Evolutionary conservation across 768 basidiomycete species (phyloP), one percentile per base, ranked within the genome.

Genomic region (Hericium erinaceus): DNA sequence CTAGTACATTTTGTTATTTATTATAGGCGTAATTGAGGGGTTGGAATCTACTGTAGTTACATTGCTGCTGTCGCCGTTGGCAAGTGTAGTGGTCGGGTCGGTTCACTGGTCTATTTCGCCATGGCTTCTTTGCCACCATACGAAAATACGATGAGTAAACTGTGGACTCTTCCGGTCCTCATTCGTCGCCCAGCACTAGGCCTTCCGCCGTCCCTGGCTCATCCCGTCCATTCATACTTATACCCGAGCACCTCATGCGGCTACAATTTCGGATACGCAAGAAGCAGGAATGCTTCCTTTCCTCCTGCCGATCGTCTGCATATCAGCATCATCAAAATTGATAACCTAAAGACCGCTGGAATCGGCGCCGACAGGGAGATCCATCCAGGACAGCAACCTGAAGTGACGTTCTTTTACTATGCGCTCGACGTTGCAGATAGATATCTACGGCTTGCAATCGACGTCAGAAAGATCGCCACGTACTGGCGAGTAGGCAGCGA

Each of bases 401-500:
- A 75, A 5, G 69, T 61, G 44, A 76, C 69, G 68, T 90, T 90
- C 67, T 82, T 70, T 16, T 26, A 65, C 64, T 52, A 85, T 70
- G 33, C 84, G 76, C 16, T 67, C 69, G 26, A 65, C 63, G 54
- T 75, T 70, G 41, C 26, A 26, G 26, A 26, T 26, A 26, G 26
- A 26, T 26, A n/a, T 41, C 41, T 15, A 44, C n/a, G 18, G 12
- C 41, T 44, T 18, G 16, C 4, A 53, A 9, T 8, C 18, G 20
- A 9, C 2, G 12, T 12, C 22, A 16, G 37, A 38, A 39, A 15
- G 40, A 8, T 39, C 18, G 0, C 9, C 16, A 13, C 40, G 15
- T 51, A 66, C 77, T 75, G 68, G 84, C 72, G 73, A 75, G 72
- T 87, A 89, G 0, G 83, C 86, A 38, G 84, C 83, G 56, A 87